phyloP scores from a whole-genome alignment of 202 grass and related monocot genomes.

The Hordeum pubiflorum region DNA sequence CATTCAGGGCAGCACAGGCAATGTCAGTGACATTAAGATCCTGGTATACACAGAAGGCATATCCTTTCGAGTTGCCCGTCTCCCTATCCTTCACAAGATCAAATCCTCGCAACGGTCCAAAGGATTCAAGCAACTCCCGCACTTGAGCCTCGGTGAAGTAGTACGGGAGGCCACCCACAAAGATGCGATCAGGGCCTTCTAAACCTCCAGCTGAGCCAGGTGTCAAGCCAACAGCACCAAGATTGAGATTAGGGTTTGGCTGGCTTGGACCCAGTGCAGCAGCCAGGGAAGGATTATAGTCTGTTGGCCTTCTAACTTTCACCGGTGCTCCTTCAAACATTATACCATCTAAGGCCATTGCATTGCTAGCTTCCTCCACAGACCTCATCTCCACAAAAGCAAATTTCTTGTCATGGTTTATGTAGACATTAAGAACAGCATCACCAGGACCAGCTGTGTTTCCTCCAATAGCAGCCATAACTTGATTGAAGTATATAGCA shows the following conservation, averaged over 20 bases:
- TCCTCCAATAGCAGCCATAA: constrained; percentile 91
- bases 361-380: constrained; percentile 98
- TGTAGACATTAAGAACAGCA: constrained; percentile 98
- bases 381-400: constrained; percentile 99
- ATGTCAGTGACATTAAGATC: constrained; percentile 87
- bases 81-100: constrained; percentile 98
- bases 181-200: constrained; percentile 93
- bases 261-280: constrained; percentile 88
- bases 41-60: constrained; percentile 96
- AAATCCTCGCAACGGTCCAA: constrained; percentile 83
- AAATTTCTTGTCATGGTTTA: constrained; percentile 99
- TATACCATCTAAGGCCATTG: constrained; percentile 96
- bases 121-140: constrained; percentile 85
- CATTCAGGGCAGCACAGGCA: constrained; percentile 96
- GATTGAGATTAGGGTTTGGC: constrained; percentile 90
- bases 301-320: constrained; percentile 84
- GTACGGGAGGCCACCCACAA: constrained; percentile 91
- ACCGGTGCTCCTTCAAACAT: constrained; percentile 94
- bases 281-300: constrained; percentile 94
- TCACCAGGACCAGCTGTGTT: constrained; percentile 97
- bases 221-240: constrained; percentile 83
- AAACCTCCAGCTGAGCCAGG: constrained; percentile 87
- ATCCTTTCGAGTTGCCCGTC: constrained; percentile 97
- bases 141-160: constrained; percentile 97
- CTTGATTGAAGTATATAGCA: constrained; percentile 92